Percentiles rank a stretch among this genome's conserved stretches.
Evolutionary conservation across 768 basidiomycete genomes (phyloP).

Genomic region (Mycena metata): DNA sequence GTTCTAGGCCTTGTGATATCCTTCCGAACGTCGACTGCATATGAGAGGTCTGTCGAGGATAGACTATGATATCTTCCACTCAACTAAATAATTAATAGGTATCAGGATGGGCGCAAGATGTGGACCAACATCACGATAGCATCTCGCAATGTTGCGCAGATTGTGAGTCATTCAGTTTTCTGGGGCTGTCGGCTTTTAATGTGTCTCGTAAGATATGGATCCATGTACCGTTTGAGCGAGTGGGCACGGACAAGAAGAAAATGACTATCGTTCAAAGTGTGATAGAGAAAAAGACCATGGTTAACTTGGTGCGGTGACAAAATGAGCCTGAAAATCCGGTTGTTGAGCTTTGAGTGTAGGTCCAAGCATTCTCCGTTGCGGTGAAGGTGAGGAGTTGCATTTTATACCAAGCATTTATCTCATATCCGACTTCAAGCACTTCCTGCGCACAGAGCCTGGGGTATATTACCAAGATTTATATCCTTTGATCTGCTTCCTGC

Average conservation of each 20-base stretch:
- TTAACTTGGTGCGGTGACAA: slow-evolving; percentile 67
- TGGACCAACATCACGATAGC: slow-evolving; percentile 57
- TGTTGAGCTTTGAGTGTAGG: slow-evolving; percentile 47
- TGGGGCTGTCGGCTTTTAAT: not conserved
- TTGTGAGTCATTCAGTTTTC: slow-evolving; percentile 13
- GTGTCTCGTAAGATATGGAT: slow-evolving; percentile 62
- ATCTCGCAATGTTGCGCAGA: slow-evolving; percentile 36
- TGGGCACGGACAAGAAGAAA: slow-evolving; percentile 47
- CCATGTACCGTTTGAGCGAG: slow-evolving; percentile 63
- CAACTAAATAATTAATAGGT: slow-evolving; percentile 50
- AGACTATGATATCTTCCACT: too few relatives aligned
- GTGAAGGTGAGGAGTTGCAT: slow-evolving; percentile 63
- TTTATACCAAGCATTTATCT: not conserved
- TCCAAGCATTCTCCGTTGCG: slow-evolving; percentile 77
- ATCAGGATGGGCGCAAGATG: slow-evolving; percentile 78
- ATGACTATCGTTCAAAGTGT: slow-evolving; percentile 59
- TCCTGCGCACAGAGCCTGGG: slow-evolving; percentile 76
- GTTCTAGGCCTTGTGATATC: slow-evolving; percentile 80
- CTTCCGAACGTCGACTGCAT: slow-evolving; percentile 80
- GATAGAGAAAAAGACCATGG: slow-evolving; percentile 82
- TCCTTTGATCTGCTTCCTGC: slow-evolving; percentile 75
- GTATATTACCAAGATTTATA: slow-evolving; percentile 83
- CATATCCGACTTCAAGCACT: slow-evolving; percentile 56
- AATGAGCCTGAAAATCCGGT: slow-evolving; percentile 43
- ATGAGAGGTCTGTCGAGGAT: slow-evolving; percentile 63